phyloP scores from a whole-genome alignment of 1,284 basidiomycete species.

The Marasmius tenuissimus region DNA sequence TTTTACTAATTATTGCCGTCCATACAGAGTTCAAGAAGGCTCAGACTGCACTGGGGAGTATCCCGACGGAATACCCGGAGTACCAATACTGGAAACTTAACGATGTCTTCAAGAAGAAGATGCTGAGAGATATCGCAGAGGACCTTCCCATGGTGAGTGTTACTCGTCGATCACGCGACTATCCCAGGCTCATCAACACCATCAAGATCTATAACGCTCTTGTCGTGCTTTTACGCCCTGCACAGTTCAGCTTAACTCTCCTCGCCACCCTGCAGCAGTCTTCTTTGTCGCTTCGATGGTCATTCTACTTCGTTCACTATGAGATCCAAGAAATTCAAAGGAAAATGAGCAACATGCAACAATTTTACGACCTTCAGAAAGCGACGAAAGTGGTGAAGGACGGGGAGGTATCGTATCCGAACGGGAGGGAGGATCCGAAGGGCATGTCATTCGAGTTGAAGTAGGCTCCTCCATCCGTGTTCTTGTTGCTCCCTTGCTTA shows the following conservation, averaged over 20 bases:
- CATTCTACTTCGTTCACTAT: not conserved
- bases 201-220: not conserved
- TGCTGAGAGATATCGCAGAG: not conserved
- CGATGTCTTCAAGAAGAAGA: not conserved
- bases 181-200: too few species aligned
- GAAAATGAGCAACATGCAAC: not conserved
- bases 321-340: not conserved
- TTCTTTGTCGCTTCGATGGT: not conserved
- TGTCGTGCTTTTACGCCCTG: not conserved
- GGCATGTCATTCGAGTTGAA: conserved; percentile 3
- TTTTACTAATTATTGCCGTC: not conserved
- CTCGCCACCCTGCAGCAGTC: conserved; percentile 2
- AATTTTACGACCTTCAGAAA: not conserved
- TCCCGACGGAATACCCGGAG: conserved; percentile 7
- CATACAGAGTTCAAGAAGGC: conserved; percentile 14
- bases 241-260: not conserved
- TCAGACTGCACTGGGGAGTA: conserved; percentile 11
- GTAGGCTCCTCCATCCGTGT: not conserved
- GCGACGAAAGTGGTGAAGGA: not conserved
- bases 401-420: not conserved
- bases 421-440: not conserved
- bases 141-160: conserved; percentile 18
- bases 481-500: too few species aligned
- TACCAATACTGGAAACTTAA: conserved; percentile 1
- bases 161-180: too few species aligned